Evolutionary conservation across 768 basidiomycete genomes (phyloP), one percentile per base, ranked within the genome.

Genomic region (Gyrodon lividus): DNA sequence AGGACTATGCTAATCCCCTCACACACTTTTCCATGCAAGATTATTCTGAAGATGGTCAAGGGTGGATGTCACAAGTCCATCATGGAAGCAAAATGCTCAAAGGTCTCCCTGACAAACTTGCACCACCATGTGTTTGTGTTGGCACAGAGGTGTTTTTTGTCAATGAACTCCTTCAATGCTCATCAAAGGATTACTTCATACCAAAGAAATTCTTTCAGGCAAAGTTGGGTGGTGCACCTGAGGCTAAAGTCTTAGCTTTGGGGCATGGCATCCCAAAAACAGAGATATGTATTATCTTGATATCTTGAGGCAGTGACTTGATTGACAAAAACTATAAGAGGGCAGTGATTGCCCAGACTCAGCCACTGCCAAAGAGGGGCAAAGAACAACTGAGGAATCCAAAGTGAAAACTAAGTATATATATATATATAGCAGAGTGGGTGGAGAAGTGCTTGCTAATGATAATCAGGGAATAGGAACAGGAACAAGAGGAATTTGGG

Each of bases 51-150:
- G 64, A 68, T 24, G 50, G 54, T 3, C 48, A 51, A 6, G 48
- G 45, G 7, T 2, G 16, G 0, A 61, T 69, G 46, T 61, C 48
- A 0, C 56, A 71, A 42, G 60, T 65, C 0, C 63, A 61, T 44
- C 59, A 71, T 37, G 59, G 60, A 3, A 46, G 23, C 0, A 71
- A 72, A 24, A 69, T 69, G 68, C 52, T 70, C 2, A 24, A 53
- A 0, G 66, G 66, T 22, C 60, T 66, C 16, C 67, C 62, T 2
- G 54, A 69, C 9, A 30, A 43, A 5, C 35, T 67, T 30, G 50
- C 58, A 1, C 64, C 64, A 4, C 70, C 63, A 0, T 60, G 61
- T 51, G 59, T 69, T 12, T 54, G 40, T 10, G 47, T 59, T 2
- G 34, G 56, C 1, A n/a, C 24, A 0, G 24, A 56, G 1, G 51